Evolutionary conservation across 208 protist species (phyloP).

Genomic region (Herpetomonas samuelpessoai): DNA sequence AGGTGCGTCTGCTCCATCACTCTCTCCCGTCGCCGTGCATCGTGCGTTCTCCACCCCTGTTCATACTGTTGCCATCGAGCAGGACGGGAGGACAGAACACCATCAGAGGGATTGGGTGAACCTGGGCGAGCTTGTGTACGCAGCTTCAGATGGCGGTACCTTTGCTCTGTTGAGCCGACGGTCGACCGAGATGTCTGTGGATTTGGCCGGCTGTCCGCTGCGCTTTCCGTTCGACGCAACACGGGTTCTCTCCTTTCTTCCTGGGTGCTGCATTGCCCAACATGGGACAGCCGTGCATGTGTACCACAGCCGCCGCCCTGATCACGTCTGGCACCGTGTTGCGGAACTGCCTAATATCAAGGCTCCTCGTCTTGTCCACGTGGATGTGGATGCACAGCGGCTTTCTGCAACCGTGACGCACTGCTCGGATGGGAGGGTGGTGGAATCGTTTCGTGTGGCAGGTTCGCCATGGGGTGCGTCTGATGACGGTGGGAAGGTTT

Average conservation of each 20-base stretch:
- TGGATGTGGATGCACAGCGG: neutral
- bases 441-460: neutral
- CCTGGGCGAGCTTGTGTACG: neutral
- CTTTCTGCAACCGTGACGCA: constrained; percentile 37
- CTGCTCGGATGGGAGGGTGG: constrained; percentile 51
- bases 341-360: constrained; percentile 38
- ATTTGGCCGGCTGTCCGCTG: constrained; percentile 12
- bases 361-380: constrained; percentile 53
- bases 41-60: neutral
- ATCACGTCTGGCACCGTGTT: constrained; percentile 34
- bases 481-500: neutral
- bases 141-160: neutral
- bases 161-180: neutral
- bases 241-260: constrained; percentile 29
- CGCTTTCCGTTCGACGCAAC: constrained; percentile 51
- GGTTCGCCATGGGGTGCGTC: too few relatives aligned
- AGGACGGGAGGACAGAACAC: neutral
- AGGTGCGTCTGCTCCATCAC: neutral
- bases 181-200: neutral
- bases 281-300: constrained; percentile 53
- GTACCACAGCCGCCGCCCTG: constrained; percentile 13
- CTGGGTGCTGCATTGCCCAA: constrained; percentile 29
- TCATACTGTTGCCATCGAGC: neutral
- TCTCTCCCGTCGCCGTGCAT: neutral
- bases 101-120: neutral